Evolutionary conservation across 208 protist species (phyloP).

Genomic region (Trichomonas gallinae): DNA sequence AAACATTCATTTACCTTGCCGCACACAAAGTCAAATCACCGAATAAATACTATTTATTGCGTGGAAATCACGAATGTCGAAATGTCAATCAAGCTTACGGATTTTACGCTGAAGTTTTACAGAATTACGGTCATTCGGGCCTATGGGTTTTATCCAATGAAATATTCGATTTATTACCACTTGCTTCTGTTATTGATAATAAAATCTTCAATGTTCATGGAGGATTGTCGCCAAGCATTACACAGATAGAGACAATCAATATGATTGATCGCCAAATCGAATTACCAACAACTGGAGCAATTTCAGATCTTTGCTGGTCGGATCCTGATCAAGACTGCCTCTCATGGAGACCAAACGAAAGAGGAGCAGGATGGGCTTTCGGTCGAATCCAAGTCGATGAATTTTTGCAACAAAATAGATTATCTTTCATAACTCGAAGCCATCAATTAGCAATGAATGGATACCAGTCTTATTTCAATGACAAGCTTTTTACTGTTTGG

Average conservation of each 20-base stretch:
- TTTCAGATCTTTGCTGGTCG: conserved; percentile 39
- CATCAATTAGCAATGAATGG: conserved; percentile 74
- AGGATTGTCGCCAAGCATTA: conserved; percentile 74
- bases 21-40: conserved; percentile 54
- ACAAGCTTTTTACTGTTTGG: conserved; percentile 66
- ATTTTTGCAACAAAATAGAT: conserved; percentile 56
- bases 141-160: conserved; percentile 57
- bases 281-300: conserved; percentile 49
- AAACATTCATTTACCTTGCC: conserved; percentile 29
- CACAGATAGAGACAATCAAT: conserved; percentile 59
- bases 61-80: conserved; percentile 71
- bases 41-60: conserved; percentile 63
- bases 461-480: conserved; percentile 74
- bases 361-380: conserved; percentile 70
- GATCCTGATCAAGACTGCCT: conserved; percentile 52
- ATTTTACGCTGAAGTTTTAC: conserved; percentile 71
- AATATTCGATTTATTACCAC: conserved; percentile 59
- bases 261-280: conserved; percentile 36
- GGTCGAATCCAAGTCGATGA: conserved; percentile 46
- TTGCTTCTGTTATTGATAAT: conserved; percentile 52
- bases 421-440: conserved; percentile 60
- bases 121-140: conserved; percentile 61
- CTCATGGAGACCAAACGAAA: conserved; percentile 55
- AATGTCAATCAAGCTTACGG: conserved; percentile 61
- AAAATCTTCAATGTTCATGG: conserved; percentile 76